phyloP scores from a whole-genome alignment of 2,329 filamentous ascomycete genomes.

The Hymenoscyphus occultus region DNA sequence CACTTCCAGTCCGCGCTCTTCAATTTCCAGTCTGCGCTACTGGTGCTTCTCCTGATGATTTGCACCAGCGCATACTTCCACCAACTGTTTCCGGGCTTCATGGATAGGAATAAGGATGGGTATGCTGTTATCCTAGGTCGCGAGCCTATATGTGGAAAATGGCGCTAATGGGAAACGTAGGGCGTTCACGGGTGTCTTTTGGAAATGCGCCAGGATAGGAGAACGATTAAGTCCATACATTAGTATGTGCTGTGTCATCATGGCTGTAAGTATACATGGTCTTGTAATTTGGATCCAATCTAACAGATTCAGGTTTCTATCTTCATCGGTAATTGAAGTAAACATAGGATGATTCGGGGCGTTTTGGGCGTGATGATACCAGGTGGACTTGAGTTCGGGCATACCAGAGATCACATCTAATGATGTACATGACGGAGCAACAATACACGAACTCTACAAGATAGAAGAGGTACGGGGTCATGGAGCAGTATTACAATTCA shows the following conservation, averaged over 20 bases:
- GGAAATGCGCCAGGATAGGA: conserved; percentile 91
- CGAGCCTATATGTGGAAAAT: neutral
- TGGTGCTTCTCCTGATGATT: conserved; percentile 91
- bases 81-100: conserved; percentile 80
- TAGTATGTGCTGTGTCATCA: conserved; percentile 85
- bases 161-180: conserved; percentile 23
- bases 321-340: conserved; percentile 33
- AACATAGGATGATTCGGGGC: conserved; percentile 20
- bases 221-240: conserved; percentile 94
- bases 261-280: conserved; percentile 67
- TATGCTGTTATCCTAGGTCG: conserved; percentile 42
- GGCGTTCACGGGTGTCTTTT: conserved; percentile 67
- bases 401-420: neutral
- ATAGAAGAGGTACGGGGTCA: neutral
- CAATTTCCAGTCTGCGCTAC: conserved; percentile 96
- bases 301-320: conserved; percentile 33
- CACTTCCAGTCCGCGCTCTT: conserved; percentile 82
- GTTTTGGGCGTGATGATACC: conserved; percentile 24
- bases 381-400: conserved; percentile 11
- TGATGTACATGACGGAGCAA: neutral
- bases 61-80: conserved; percentile 95
- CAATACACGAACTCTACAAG: neutral
- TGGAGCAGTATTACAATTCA: neutral
- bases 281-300: neutral
- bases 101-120: conserved; percentile 93